Base-by-base conservation (phyloP, 208 protist genomes). In the Blechomonas ayalai region DNA sequence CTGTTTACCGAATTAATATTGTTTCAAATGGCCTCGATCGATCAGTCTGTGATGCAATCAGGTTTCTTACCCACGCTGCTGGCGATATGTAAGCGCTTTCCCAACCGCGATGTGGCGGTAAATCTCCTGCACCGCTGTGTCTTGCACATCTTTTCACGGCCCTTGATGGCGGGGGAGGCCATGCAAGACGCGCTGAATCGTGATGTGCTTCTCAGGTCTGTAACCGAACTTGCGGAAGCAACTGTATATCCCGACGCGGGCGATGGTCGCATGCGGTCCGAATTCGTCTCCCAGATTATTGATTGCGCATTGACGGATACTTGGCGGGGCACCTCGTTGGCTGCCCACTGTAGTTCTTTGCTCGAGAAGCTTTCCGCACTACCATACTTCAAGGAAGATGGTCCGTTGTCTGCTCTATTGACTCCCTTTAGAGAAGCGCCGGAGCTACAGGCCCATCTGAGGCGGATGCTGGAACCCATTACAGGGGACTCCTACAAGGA, bases 1-100 rank as follows among this genome's bases (percentile, higher is more conserved):
- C 33, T 82, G 19, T 87, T 82, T 45, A 59, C 67, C 0, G 78
- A 87, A 59, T 24, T 87, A 4, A 48, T 57, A 7, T 49, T 63
- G 24, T 77, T 71, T 38, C 46, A 69, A 35, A 35, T 74, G 3
- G 51, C 58, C 2, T 46, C 59, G 25, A 70, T 57, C 8, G 78
- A 87, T 49, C 18, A 37, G n/a, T 72, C 62, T 0, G 40, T 78
- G 22, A 48, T 71, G 8, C 26, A 58, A 13, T 63, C 57, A 13
- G 33, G 43, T 18, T 87, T 87, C 49, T 52, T 87, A 12, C 44
- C 48, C 0, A 64, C 63, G 7, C 59, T 87, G 12, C 32, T 81
- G 0, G n/a, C 26, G 2, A 51, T 74, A 34, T 75, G 73, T 19
- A 31, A 55, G 25, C 52, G 37, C n/a, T 74, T 72, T 34, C 69